A percentile compares a stretch with the other conserved stretches of the same genome.
Conservation (phyloP, 106 monocot species). For the Dioscorea dumetorum region DNA sequence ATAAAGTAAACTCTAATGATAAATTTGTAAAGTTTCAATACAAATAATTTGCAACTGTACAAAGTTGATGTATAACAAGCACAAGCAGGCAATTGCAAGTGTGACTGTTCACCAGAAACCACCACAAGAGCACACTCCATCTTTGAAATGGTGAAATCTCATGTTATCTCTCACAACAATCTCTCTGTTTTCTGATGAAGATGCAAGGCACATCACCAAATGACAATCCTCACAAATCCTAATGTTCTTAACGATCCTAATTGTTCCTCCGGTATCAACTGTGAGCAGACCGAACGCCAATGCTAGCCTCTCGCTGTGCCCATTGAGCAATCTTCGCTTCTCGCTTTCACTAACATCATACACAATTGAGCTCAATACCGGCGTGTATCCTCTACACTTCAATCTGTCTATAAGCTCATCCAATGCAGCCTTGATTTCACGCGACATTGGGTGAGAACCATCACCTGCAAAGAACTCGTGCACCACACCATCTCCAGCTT, state of each 20-base stretch:
- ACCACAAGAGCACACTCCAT: conserved; percentile 53
- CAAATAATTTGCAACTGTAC: too few species aligned
- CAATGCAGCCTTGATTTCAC: conserved; percentile 49
- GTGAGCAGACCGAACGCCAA: conserved; percentile 58
- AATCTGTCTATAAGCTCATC: conserved; percentile 36
- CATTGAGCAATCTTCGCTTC: conserved; percentile 57
- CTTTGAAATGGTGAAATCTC: conserved; percentile 67
- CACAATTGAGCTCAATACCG: conserved; percentile 25
- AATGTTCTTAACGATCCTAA: conserved; percentile 62
- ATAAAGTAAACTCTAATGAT: too few species aligned
- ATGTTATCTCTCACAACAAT: conserved; percentile 59
- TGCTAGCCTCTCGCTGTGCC: conserved; percentile 72
- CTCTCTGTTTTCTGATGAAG: conserved; percentile 28
- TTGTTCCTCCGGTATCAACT: conserved; percentile 14
- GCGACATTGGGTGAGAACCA: conserved; percentile 33
- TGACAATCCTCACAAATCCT: conserved; percentile 70
- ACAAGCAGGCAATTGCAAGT: too few species aligned
- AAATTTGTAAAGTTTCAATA: too few species aligned
- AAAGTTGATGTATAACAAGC: too few species aligned
- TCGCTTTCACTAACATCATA: conserved; percentile 39
- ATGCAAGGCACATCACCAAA: conserved; percentile 45
- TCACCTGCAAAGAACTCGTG: conserved; percentile 78
- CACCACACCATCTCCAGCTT: conserved; percentile 40
- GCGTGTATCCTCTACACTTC: conserved; percentile 33
- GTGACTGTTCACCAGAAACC: conserved; percentile 39